Evolutionary conservation across 73 alveolate genomes (phyloP).

Genomic region (Paramecium sexaurelia): DNA sequence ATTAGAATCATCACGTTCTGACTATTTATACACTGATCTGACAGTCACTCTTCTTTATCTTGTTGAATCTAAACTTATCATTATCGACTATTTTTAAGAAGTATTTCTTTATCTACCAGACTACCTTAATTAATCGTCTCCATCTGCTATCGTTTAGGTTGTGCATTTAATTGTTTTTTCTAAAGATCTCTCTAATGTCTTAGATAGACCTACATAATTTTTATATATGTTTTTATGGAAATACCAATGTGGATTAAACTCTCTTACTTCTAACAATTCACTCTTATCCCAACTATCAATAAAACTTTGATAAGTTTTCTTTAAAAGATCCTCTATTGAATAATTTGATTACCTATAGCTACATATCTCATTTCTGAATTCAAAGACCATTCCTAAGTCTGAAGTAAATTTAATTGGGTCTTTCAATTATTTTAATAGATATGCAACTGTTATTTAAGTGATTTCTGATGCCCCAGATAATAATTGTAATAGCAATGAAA

Average conservation of each 20-base stretch:
- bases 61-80: background rate
- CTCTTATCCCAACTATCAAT: background rate
- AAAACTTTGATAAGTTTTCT: background rate
- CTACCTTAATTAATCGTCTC: background rate
- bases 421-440: background rate
- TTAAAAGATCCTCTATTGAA: background rate
- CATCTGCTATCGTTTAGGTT: background rate
- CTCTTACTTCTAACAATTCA: background rate
- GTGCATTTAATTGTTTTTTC: background rate
- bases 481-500: background rate
- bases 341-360: background rate
- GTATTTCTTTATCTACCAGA: background rate
- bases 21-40: background rate
- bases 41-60: background rate
- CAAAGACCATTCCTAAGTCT: background rate
- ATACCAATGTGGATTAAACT: conserved; percentile 10
- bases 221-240: background rate
- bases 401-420: background rate
- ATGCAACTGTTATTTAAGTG: background rate
- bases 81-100: background rate
- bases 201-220: background rate
- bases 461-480: background rate
- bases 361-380: background rate
- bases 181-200: background rate
- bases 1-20: background rate